Evolutionary conservation across 2,329 filamentous ascomycete genomes (phyloP), one percentile per base, ranked within the genome.

Genomic region (Aspergillus tanneri): DNA sequence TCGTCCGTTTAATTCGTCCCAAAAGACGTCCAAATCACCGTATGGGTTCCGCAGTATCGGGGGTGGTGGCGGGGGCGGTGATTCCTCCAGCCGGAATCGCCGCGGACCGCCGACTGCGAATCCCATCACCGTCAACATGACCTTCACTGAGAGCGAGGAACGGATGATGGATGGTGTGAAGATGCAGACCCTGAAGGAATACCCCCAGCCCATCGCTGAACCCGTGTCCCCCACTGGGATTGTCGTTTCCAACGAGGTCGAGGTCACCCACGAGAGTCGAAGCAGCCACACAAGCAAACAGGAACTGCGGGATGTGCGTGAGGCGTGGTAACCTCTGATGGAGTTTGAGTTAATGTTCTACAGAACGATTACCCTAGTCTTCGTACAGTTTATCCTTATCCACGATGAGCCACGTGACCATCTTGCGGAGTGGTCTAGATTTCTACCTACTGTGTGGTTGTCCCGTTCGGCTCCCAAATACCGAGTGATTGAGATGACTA

Each of bases 101-200:
- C 60, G 64, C 4, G 65, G 63, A 3, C 64, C 65, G 6, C 57
- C 58, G 1, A 69, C 58, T 9, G 59, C 56, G 0, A 67, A 73
- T 39, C 66, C 67, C 3, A 67, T 69, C 24, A 71, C 69, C 2
- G 57, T 46, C 22, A 57, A 49, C 5, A 64, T 73, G 43, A 70
- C 72, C 2, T 70, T 73, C 51, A 75, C 58, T 12, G 70, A 71
- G 56, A 74, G 72, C 53, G 70, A 75, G 45, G 72, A 76, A 54
- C 66, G 64, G 10, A 76, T 77, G 12, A 65, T 78, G n/a, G 66
- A 68, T 19, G 64, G 71, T 28, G 62, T 73, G 3, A 73, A 72
- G 49, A 66, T 75, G 60, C 63, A 74, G 25, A 59, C 65, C 6
- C 53, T 75, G 39, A 63, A 61, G 32, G 46, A 53, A 1, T 57